Percentiles rank a stretch among this genome's conserved stretches.
Conservation (phyloP, 441 rosid genomes). For the Corymbia citriodora region DNA sequence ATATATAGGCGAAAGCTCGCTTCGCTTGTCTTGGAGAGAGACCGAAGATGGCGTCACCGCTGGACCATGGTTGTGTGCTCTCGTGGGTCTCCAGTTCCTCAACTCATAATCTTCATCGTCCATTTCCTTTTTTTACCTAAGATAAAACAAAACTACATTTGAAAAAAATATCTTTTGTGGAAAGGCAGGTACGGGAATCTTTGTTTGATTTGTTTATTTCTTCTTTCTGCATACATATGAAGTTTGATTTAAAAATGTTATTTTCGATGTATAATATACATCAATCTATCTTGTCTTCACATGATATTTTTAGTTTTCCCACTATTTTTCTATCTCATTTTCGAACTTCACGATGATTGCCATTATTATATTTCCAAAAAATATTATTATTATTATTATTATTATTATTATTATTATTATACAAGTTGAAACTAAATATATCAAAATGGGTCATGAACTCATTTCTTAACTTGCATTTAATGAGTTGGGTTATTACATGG, state of each 20-base stretch:
- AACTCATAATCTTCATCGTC: background rate
- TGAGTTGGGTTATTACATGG: background rate
- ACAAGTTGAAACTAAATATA: accelerated
- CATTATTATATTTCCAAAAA: background rate
- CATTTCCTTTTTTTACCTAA: background rate
- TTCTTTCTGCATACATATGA: background rate
- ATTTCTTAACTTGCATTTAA: too few relatives aligned
- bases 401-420: background rate
- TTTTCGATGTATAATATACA: too few relatives aligned
- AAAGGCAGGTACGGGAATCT: background rate
- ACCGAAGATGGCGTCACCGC: background rate
- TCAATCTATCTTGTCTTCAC: background rate
- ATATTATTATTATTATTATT: background rate
- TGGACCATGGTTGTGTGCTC: background rate
- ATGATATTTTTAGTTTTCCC: background rate
- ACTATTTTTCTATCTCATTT: background rate
- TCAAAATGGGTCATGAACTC: background rate
- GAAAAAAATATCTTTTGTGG: background rate
- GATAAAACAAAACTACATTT: background rate
- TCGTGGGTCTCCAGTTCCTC: background rate
- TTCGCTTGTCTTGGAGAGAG: background rate
- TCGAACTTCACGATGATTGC: background rate
- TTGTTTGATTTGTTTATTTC: too few relatives aligned
- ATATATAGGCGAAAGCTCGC: background rate
- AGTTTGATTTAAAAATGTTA: background rate